These are phyloP conservation scores for Bromus sterilis DNA, from an alignment of 176 grass and related monocot genomes.

Conservation along the genomic window DNA sequence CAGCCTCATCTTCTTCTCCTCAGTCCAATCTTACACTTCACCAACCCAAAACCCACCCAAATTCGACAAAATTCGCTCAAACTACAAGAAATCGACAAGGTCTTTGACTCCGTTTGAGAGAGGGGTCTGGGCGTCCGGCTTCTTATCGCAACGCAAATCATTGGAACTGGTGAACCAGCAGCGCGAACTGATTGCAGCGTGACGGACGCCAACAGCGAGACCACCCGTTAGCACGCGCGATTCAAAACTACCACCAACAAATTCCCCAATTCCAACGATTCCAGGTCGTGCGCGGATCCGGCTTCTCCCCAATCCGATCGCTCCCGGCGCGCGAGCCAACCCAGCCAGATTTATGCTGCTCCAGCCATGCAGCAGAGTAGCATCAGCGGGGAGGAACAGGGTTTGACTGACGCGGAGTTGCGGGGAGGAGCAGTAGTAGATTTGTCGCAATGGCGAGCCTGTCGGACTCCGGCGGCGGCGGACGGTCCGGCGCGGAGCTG, in stretches of 20 bases:
- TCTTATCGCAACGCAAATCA: constrained; percentile 8
- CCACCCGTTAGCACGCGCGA: constrained; percentile 26
- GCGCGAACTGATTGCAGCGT: background rate
- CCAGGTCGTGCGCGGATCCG: constrained; percentile 11
- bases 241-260: constrained; percentile 22
- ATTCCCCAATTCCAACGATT: constrained; percentile 18
- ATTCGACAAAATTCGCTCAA: background rate
- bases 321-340: background rate
- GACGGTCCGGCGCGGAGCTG: constrained; percentile 59
- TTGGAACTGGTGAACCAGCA: background rate
- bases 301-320: constrained; percentile 3
- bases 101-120: background rate
- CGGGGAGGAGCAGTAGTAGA: background rate
- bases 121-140: background rate
- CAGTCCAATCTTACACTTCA: background rate
- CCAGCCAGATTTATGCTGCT: constrained; percentile 28
- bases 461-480: constrained; percentile 37
- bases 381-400: background rate
- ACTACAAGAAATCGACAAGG: background rate
- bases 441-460: constrained; percentile 36
- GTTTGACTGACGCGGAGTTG: constrained; percentile 24
- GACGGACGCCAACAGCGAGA: constrained; percentile 38
- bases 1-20: background rate
- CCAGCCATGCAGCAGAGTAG: constrained; percentile 39
- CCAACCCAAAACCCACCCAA: background rate